A percentile compares a stretch with the other conserved stretches of the same genome.
Evolutionary conservation across 2,329 filamentous ascomycete genomes (phyloP).

Genomic region (Chrysosporium queenslandicum): DNA sequence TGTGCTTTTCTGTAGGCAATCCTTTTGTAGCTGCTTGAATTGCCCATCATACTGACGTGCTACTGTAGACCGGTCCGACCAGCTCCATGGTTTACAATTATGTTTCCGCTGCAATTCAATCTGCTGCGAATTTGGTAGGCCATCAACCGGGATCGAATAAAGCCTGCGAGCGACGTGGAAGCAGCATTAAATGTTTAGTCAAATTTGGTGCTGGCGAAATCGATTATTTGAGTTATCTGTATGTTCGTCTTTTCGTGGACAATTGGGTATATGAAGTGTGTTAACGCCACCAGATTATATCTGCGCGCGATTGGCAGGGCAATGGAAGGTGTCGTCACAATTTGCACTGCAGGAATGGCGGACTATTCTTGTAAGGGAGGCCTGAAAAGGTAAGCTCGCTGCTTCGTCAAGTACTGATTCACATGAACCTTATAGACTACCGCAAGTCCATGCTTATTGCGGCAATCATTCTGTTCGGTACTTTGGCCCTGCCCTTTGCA

Average conservation of each 20-base stretch:
- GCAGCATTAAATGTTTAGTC: slow-evolving; percentile 1
- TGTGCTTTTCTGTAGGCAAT: neutral
- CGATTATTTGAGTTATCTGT: slow-evolving; percentile 9
- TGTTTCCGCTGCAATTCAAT: slow-evolving; percentile 10
- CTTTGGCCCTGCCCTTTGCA: slow-evolving; percentile 5
- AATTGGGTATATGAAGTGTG: neutral
- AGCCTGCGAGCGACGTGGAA: slow-evolving; percentile 3
- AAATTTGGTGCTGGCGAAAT: slow-evolving; percentile 8
- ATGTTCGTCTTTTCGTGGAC: neutral
- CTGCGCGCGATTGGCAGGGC: slow-evolving; percentile 4
- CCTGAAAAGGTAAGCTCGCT: neutral
- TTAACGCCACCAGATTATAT: neutral
- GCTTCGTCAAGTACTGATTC: neutral
- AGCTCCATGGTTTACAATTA: slow-evolving; percentile 9
- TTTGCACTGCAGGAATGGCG: slow-evolving; percentile 1
- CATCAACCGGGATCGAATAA: slow-evolving; percentile 2
- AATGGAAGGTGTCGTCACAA: slow-evolving; percentile 6
- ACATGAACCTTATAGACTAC: neutral
- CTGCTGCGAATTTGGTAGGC: slow-evolving; percentile 7
- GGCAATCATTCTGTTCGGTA: slow-evolving; percentile 5
- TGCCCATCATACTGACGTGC: neutral
- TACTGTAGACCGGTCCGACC: slow-evolving; percentile 4
- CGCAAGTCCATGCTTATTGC: slow-evolving; percentile 7
- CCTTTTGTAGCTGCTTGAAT: neutral
- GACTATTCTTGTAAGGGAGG: slow-evolving; percentile 6